Evolutionary conservation across 164 flowering plant species (phyloP), one percentile per base, ranked within the genome.

Genomic region (Magnolia changhungtana): DNA sequence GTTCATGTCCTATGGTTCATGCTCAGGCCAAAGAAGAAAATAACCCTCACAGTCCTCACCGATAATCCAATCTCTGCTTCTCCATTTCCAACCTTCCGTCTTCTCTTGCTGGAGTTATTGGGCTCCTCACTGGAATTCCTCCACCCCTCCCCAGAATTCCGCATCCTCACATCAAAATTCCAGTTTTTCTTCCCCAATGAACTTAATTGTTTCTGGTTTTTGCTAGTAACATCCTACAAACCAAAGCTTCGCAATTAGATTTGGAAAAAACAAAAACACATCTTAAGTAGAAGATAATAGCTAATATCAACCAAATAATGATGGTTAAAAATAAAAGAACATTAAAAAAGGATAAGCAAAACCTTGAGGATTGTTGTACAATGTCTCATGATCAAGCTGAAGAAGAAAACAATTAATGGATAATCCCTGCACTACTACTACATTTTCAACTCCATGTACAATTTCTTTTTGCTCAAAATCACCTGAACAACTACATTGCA

Each of bases 31-130:
- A 16, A 55, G 61, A 55, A 55, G 61, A 55, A 55, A 16, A 55
- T 55, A 16, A 55, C 61, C 13, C 18, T 16, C 29, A 55, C 18
- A 16, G 13, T 55, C 61, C 71, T 68, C 71, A 68, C 69, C 14
- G 3, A 27, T 66, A 23, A 29, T 68, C 45, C 71, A 14, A 29
- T 68, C 71, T 68, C 50, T 68, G 71, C 50, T 5, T 11, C 8
- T 68, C 50, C 71, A 68, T 68, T 68, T 68, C 50, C 71, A 68
- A 31, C n/a, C 14, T 68, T 68, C 19, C 27, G 50, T 16, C 27
- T 27, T 29, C 45, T 68, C 7, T 18, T 68, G 71, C 71, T 27
- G 71, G 16, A 29, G 61, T 55, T 55, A 3, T 16, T 16, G 13
- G 18, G 61, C 18, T 55, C 18, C 16, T 16, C 61, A 55, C 18